phyloP scores from a whole-genome alignment of 23 red algal species.

The Gracilaria caudata region DNA sequence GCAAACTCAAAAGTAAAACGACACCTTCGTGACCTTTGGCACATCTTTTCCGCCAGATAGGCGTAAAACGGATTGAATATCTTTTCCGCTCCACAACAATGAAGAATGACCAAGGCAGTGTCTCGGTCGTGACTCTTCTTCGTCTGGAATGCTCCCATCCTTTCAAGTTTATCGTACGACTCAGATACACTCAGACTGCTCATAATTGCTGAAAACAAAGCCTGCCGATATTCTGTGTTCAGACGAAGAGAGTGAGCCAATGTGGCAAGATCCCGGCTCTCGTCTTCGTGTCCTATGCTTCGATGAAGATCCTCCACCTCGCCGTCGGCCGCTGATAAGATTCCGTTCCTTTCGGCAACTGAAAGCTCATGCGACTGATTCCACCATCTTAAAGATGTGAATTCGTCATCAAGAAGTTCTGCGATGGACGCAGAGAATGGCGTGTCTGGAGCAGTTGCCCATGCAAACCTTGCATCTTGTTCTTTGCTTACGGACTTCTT shows the following conservation, averaged over 20 bases:
- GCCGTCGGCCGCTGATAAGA: neutral
- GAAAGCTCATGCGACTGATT: constrained; percentile 28
- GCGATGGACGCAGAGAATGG: constrained; percentile 39
- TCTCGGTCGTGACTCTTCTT: constrained; percentile 49
- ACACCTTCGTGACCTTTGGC: constrained; percentile 12
- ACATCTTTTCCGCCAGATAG: constrained; percentile 39
- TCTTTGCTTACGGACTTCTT: constrained; percentile 6
- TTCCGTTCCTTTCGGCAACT: constrained; percentile 19
- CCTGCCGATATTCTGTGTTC: constrained; percentile 40
- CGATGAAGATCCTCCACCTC: neutral
- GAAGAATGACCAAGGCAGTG: constrained; percentile 52
- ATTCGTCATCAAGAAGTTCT: constrained; percentile 60
- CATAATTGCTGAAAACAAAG: constrained; percentile 59
- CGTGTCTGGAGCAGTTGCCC: constrained; percentile 35
- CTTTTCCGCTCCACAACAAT: constrained; percentile 58
- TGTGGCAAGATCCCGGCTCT: constrained; percentile 10
- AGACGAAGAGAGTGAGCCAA: constrained; percentile 50
- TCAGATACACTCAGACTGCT: constrained; percentile 42
- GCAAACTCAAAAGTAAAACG: constrained; percentile 64
- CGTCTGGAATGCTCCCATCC: constrained; percentile 41
- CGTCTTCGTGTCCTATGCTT: neutral
- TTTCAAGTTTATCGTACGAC: constrained; percentile 34
- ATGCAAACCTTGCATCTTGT: constrained; percentile 22
- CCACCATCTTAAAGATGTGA: constrained; percentile 48
- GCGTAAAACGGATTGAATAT: constrained; percentile 72